These are phyloP conservation scores for Musa balbisiana DNA, from an alignment of 202 grass and related monocot genomes.

Conservation along the genomic window DNA sequence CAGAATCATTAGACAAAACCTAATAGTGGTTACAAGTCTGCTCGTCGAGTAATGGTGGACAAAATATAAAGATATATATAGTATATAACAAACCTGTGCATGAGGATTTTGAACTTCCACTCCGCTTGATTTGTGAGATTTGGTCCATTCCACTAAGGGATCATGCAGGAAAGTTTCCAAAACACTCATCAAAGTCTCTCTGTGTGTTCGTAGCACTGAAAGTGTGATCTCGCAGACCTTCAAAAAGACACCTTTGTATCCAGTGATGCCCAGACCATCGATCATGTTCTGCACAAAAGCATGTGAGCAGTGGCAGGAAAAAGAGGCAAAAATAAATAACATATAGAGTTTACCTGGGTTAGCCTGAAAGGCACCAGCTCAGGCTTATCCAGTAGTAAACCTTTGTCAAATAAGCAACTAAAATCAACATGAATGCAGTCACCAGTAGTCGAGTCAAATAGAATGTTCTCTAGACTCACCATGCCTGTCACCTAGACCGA, in stretches of 20 bases:
- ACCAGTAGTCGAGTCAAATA: slow-evolving; percentile 72
- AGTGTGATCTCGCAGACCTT: slow-evolving; percentile 93
- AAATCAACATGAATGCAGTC: slow-evolving; percentile 97
- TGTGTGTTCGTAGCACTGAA: slow-evolving; percentile 72
- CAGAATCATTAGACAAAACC: no score
- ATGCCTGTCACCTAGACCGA: slow-evolving; percentile 87
- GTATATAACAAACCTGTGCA: slow-evolving; percentile 45
- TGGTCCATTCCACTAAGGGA: slow-evolving; percentile 91
- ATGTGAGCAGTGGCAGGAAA: background rate
- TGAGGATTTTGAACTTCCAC: slow-evolving; percentile 91
- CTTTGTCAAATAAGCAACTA: slow-evolving; percentile 87
- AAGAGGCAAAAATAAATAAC: background rate
- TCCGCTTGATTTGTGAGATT: slow-evolving; percentile 68
- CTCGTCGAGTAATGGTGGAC: no score
- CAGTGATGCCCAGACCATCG: slow-evolving; percentile 83
- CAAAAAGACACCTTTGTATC: slow-evolving; percentile 86
- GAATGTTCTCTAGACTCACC: slow-evolving; percentile 96
- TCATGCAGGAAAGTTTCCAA: slow-evolving; percentile 97
- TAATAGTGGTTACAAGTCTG: no score
- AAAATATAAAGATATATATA: background rate
- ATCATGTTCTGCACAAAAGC: slow-evolving; percentile 74
- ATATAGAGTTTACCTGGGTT: slow-evolving; percentile 45
- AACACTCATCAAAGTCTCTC: slow-evolving; percentile 83
- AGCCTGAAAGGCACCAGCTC: slow-evolving; percentile 95
- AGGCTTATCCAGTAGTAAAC: slow-evolving; percentile 73